phyloP scores from a whole-genome alignment of 108 stramenopile species.

The Skeletonema tropicum region DNA sequence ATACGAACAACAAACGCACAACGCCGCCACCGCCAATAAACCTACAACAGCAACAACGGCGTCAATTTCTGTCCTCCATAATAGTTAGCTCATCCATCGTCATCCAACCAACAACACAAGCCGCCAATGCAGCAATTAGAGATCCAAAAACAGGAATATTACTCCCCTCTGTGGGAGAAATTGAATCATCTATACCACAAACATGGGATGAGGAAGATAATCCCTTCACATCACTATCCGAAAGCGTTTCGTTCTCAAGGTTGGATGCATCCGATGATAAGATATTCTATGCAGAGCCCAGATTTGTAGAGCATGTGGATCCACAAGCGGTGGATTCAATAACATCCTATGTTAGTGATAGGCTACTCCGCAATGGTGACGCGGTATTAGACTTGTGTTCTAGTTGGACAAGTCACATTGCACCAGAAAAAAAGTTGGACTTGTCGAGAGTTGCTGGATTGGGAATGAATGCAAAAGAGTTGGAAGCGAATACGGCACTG shows the following conservation, averaged over 20 bases:
- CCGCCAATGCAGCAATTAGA: constrained; percentile 49
- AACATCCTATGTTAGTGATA: constrained; percentile 68
- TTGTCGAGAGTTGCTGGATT: constrained; percentile 67
- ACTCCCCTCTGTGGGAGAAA: constrained; percentile 79
- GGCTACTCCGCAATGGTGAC: constrained; percentile 50
- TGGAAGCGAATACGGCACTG: constrained; percentile 65
- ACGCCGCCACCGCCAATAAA: background rate
- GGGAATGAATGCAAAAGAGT: constrained; percentile 86
- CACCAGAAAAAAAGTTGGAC: constrained; percentile 6
- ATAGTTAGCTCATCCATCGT: background rate
- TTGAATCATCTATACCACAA: constrained; percentile 67
- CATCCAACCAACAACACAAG: background rate
- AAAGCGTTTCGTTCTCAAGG: constrained; percentile 50
- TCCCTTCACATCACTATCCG: constrained; percentile 50
- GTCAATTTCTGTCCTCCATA: background rate
- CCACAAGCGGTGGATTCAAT: constrained; percentile 72
- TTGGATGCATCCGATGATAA: constrained; percentile 72
- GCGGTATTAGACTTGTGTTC: constrained; percentile 83
- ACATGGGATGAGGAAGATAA: constrained; percentile 74
- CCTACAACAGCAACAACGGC: background rate
- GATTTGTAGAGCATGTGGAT: constrained; percentile 89
- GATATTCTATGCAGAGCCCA: constrained; percentile 74
- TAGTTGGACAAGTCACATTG: constrained; percentile 86
- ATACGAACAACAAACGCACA: background rate
- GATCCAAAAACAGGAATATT: constrained; percentile 79